A percentile compares a stretch with the other conserved stretches of the same genome.
Evolutionary conservation across 305 asterid genomes (phyloP).

Genomic region (Andrographis paniculata): DNA sequence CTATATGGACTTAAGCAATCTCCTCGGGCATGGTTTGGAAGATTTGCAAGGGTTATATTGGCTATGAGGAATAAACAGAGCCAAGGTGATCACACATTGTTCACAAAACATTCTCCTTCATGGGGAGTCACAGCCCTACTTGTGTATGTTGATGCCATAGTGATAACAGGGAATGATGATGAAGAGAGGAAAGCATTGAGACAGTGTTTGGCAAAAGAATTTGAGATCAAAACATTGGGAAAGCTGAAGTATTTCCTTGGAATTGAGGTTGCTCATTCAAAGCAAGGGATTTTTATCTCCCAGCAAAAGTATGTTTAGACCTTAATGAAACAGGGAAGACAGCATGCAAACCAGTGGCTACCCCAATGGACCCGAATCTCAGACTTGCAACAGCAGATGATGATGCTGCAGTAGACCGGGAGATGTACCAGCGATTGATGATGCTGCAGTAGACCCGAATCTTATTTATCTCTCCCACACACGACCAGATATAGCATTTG

Average conservation of each 20-base stretch:
- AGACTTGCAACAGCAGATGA: too few relatives aligned
- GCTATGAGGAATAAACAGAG: not conserved
- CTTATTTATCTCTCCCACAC: too few relatives aligned
- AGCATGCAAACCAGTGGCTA: not conserved
- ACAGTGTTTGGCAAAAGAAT: not conserved
- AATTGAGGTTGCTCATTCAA: not conserved
- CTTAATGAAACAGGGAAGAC: not conserved
- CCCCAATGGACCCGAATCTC: too few relatives aligned
- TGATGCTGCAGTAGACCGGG: too few relatives aligned
- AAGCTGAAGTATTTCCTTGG: not conserved
- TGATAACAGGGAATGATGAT: not conserved
- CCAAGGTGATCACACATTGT: conserved; percentile 6
- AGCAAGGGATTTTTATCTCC: not conserved
- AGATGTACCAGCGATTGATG: too few relatives aligned
- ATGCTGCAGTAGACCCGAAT: too few relatives aligned
- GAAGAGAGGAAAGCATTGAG: not conserved
- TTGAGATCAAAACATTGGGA: not conserved
- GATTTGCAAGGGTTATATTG: not conserved
- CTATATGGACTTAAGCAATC: too few relatives aligned
- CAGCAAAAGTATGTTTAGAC: not conserved
- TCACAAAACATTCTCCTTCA: not conserved
- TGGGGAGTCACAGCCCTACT: not conserved
- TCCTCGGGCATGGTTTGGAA: conserved; percentile 4
- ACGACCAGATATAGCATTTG: too few relatives aligned
- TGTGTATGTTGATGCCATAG: conserved; percentile 6